Evolutionary conservation across 768 basidiomycete species (phyloP).

Genomic region (Suillus decipiens): DNA sequence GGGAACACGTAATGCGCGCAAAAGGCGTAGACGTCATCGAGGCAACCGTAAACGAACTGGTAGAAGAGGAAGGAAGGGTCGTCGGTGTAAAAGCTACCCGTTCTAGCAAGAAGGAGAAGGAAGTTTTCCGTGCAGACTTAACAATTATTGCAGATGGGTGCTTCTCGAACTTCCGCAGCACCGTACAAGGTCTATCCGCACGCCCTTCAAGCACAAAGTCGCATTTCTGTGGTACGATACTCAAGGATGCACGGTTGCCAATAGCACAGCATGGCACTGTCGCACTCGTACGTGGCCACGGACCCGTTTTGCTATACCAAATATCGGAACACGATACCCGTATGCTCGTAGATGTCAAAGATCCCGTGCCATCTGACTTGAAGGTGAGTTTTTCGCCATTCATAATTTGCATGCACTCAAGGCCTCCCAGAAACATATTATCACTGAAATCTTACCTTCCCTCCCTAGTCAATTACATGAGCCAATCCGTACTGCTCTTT

Average conservation of each 20-base stretch:
- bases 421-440: constrained; percentile 59
- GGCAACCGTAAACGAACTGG: constrained; percentile 77
- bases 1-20: constrained; percentile 62
- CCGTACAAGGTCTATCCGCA: constrained; percentile 57
- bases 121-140: constrained; percentile 69
- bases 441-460: constrained; percentile 72
- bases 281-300: constrained; percentile 73
- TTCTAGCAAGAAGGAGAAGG: constrained; percentile 39
- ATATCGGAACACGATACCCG: constrained; percentile 88
- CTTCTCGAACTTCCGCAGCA: constrained; percentile 85
- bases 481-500: constrained; percentile 67
- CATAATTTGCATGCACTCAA: constrained; percentile 11
- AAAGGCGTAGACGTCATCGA: constrained; percentile 79
- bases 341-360: constrained; percentile 89
- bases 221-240: constrained; percentile 83
- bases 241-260: constrained; percentile 75
- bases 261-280: constrained; percentile 84
- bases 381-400: constrained; percentile 47
- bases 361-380: constrained; percentile 79
- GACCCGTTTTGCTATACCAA: constrained; percentile 92
- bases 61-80: constrained; percentile 60
- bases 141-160: constrained; percentile 94
- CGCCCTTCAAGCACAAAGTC: constrained; percentile 59
- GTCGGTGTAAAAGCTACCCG: constrained; percentile 68
- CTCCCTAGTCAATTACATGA: constrained; percentile 73